Evolutionary conservation across 2,329 filamentous ascomycete species (phyloP).

Genomic region (Teratosphaeriaceae sp.): DNA sequence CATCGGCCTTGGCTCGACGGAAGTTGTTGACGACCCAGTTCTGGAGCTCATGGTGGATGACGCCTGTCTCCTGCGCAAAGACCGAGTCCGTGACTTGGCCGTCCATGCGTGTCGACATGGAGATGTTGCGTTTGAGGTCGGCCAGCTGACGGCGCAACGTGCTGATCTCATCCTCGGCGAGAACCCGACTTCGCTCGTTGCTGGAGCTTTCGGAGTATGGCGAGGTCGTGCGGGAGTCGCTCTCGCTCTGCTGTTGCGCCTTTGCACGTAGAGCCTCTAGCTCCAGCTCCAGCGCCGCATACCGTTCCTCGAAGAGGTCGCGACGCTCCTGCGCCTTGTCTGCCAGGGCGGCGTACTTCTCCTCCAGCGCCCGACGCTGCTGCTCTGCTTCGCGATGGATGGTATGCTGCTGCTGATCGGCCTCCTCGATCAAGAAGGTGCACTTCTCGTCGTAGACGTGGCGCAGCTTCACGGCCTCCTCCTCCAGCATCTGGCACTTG

Average conservation of each 20-base stretch:
- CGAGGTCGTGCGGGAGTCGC: background rate
- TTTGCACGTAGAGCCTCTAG: constrained; percentile 5
- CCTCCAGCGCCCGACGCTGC: background rate
- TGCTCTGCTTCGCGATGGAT: constrained; percentile 2
- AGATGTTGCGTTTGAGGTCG: constrained; percentile 66
- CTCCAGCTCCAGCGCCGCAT: background rate
- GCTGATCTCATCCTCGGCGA: constrained; percentile 9
- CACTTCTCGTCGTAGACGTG: constrained; percentile 1
- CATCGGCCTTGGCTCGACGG: constrained; percentile 50
- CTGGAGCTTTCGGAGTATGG: background rate
- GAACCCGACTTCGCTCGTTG: background rate
- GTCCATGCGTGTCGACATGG: constrained; percentile 56
- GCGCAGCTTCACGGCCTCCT: constrained; percentile 8
- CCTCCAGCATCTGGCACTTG: constrained; percentile 7
- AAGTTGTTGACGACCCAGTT: constrained; percentile 70
- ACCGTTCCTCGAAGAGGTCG: background rate
- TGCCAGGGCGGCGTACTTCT: constrained; percentile 1
- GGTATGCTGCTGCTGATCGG: constrained; percentile 2
- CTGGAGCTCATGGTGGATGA: constrained; percentile 60
- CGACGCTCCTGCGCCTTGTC: background rate
- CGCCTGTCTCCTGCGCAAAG: constrained; percentile 53
- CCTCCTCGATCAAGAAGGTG: constrained; percentile 1
- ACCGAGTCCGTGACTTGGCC: constrained; percentile 60
- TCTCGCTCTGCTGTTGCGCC: constrained; percentile 3
- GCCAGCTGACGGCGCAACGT: constrained; percentile 49